These are phyloP conservation scores for Cystoderma amianthinum DNA, from an alignment of 768 basidiomycete genomes.

Conservation along the genomic window DNA sequence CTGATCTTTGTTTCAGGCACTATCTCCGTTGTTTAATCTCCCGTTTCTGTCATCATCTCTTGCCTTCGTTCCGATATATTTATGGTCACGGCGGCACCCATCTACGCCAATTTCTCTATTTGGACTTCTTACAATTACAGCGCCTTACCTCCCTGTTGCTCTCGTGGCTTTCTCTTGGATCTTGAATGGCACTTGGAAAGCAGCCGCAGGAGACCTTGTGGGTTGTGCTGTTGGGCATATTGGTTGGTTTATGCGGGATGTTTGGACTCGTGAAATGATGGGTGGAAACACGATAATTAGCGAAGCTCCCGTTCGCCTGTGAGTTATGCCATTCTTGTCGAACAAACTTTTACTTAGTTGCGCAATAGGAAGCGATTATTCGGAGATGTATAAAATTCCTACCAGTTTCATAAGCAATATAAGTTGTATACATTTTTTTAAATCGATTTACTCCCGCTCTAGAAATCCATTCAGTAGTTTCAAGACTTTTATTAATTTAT, in stretches of 20 bases:
- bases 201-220: slow-evolving; percentile 73
- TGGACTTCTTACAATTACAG: slow-evolving; percentile 89
- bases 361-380: slow-evolving; percentile 54
- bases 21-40: slow-evolving; percentile 85
- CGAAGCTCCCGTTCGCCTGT: slow-evolving; percentile 67
- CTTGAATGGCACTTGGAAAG: slow-evolving; percentile 77
- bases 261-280: slow-evolving; percentile 84
- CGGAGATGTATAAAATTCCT: slow-evolving; percentile 51
- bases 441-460: too few species aligned
- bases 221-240: slow-evolving; percentile 87
- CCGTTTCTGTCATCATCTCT: slow-evolving; percentile 91
- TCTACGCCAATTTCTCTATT: slow-evolving; percentile 95
- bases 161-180: slow-evolving; percentile 86
- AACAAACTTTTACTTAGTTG: slow-evolving; percentile 1
- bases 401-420: slow-evolving; percentile 3
- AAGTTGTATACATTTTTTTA: too few species aligned
- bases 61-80: slow-evolving; percentile 92
- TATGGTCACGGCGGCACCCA: slow-evolving; percentile 95
- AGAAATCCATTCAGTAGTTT: too few species aligned
- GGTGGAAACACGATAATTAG: slow-evolving; percentile 69
- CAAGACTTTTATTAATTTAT: too few species aligned
- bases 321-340: slow-evolving; percentile 23
- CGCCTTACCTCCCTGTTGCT: slow-evolving; percentile 90
- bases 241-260: slow-evolving; percentile 80
- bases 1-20: slow-evolving; percentile 32